Conservation (phyloP, 2,329 filamentous ascomycete genomes). For the Ophiostoma sp. region DNA sequence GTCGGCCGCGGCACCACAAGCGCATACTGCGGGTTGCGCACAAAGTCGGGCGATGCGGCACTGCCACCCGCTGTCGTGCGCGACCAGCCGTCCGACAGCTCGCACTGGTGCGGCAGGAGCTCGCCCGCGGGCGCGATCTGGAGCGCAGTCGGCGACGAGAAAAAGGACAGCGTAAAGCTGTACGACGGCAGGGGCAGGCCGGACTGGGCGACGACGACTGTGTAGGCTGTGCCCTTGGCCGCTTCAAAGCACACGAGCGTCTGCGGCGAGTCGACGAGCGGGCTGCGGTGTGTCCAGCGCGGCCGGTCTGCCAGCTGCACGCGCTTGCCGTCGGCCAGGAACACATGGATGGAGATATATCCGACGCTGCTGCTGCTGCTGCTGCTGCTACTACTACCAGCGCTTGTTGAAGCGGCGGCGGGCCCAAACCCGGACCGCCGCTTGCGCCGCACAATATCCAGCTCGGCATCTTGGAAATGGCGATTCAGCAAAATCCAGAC, state of each 20-base stretch:
- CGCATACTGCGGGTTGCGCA: slow-evolving; percentile 81
- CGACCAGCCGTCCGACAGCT: slow-evolving; percentile 66
- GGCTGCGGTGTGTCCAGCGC: slow-evolving; percentile 61
- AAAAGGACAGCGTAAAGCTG: slow-evolving; percentile 81
- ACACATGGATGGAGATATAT: slow-evolving; percentile 84
- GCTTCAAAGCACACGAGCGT: slow-evolving; percentile 72
- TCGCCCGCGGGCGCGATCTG: slow-evolving; percentile 57
- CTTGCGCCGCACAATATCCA: slow-evolving; percentile 46
- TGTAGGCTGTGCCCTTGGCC: slow-evolving; percentile 41
- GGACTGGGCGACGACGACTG: slow-evolving; percentile 61
- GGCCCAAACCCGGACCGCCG: slow-evolving; percentile 24
- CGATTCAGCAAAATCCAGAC: slow-evolving; percentile 83
- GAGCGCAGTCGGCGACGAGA: slow-evolving; percentile 65
- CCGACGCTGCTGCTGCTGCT: slow-evolving; percentile 41
- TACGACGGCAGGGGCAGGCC: slow-evolving; percentile 67
- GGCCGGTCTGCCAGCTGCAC: slow-evolving; percentile 63
- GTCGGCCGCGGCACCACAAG: slow-evolving; percentile 54
- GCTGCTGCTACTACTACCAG: neutral
- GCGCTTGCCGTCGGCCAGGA: slow-evolving; percentile 59
- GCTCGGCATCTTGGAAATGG: slow-evolving; percentile 70
- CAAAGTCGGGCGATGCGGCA: slow-evolving; percentile 67
- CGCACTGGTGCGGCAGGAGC: slow-evolving; percentile 53
- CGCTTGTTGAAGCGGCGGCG: neutral
- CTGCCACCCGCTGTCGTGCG: slow-evolving; percentile 78
- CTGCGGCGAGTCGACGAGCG: slow-evolving; percentile 92